Conservation (phyloP, 2,329 filamentous ascomycete species). For the Karstenula rhodostoma region DNA sequence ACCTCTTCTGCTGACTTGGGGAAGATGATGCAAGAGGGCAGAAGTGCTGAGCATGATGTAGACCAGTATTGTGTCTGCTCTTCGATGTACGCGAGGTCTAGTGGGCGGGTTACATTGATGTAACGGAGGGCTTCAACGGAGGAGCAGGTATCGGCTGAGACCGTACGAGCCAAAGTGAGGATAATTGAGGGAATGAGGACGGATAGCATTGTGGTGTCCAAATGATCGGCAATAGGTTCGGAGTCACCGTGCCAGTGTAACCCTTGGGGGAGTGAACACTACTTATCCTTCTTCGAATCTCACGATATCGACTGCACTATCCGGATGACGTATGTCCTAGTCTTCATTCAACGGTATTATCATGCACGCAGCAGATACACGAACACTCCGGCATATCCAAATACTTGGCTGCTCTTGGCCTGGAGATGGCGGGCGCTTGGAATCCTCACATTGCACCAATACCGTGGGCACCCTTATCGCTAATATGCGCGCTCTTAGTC, state of each 20-base stretch:
- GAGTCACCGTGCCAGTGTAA: background rate
- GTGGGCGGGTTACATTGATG: conserved; percentile 30
- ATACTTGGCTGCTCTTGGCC: background rate
- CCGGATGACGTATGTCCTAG: conserved; percentile 6
- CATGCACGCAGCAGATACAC: background rate
- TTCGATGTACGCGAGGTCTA: conserved; percentile 33
- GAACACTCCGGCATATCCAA: background rate
- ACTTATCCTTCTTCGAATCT: conserved; percentile 1
- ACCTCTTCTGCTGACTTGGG: conserved; percentile 59
- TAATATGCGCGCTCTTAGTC: background rate
- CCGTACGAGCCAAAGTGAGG: conserved; percentile 15
- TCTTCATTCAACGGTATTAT: background rate
- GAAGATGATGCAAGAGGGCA: conserved; percentile 43
- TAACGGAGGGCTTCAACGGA: conserved; percentile 32
- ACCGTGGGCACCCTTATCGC: background rate
- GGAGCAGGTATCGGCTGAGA: conserved; percentile 29
- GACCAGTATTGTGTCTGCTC: conserved; percentile 45
- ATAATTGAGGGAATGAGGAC: background rate
- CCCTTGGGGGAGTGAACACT: background rate
- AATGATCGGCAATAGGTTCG: background rate
- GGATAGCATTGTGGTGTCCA: conserved; percentile 11
- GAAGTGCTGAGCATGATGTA: conserved; percentile 40
- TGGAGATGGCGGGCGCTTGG: background rate
- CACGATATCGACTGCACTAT: background rate
- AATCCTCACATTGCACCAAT: background rate